Percentiles rank a stretch among this genome's conserved stretches.
These are phyloP conservation scores for Phialocephala subalpina DNA, from an alignment of 2,329 filamentous ascomycete species.

Conservation along the genomic window DNA sequence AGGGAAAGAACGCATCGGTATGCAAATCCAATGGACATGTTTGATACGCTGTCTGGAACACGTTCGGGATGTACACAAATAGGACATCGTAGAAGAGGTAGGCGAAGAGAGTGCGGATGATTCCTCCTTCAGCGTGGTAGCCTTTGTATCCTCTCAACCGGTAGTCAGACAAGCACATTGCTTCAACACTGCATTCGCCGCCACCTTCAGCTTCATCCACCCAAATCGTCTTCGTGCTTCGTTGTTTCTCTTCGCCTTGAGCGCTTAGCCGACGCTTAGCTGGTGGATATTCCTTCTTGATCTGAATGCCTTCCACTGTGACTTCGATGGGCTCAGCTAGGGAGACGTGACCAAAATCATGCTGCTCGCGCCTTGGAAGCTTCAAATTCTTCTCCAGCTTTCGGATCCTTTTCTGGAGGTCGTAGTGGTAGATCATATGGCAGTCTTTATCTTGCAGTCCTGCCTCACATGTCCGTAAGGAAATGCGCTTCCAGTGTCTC, in stretches of 20 bases:
- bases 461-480: constrained; percentile 81
- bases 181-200: constrained; percentile 86
- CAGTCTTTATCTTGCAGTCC: constrained; percentile 89
- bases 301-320: constrained; percentile 77
- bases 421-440: constrained; percentile 92
- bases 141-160: constrained; percentile 86
- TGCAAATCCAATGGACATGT: constrained; percentile 92
- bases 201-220: constrained; percentile 75
- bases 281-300: constrained; percentile 65
- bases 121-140: constrained; percentile 91
- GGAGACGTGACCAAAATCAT: constrained; percentile 89
- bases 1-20: constrained; percentile 90
- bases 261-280: constrained; percentile 33
- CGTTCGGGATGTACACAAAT: constrained; percentile 92
- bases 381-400: constrained; percentile 89
- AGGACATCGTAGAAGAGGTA: constrained; percentile 94
- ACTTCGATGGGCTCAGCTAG: constrained; percentile 80
- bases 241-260: constrained; percentile 40
- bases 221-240: constrained; percentile 83
- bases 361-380: constrained; percentile 84
- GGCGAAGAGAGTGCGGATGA: constrained; percentile 88
- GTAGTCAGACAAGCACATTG: constrained; percentile 92
- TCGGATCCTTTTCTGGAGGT: constrained; percentile 90
- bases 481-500: constrained; percentile 82
- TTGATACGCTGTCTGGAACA: constrained; percentile 96